Conservation (phyloP, 2,329 filamentous ascomycete genomes). For the Sporothrix mexicana region DNA sequence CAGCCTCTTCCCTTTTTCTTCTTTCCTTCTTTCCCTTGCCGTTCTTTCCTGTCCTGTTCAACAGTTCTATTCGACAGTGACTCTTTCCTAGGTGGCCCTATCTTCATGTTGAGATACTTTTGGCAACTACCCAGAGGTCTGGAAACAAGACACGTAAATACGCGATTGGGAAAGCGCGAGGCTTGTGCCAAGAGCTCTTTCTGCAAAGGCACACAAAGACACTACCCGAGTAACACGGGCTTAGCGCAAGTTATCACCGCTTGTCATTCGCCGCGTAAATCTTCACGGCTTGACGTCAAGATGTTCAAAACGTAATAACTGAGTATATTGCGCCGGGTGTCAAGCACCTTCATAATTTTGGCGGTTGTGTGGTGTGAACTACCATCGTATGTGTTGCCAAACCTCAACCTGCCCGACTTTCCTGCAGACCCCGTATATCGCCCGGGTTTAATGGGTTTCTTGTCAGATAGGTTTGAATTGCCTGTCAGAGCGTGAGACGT, state of each 20-base stretch:
- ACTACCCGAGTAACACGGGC: background rate
- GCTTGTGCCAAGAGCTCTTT: background rate
- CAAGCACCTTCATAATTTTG: background rate
- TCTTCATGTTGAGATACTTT: too few relatives aligned
- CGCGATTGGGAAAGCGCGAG: background rate
- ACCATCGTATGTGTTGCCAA: too few relatives aligned
- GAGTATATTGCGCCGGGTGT: too few relatives aligned
- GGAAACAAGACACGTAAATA: slow-evolving; percentile 11
- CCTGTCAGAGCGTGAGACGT: slow-evolving; percentile 2
- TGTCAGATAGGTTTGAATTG: background rate
- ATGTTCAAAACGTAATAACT: background rate
- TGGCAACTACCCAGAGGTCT: background rate
- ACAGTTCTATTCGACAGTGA: background rate
- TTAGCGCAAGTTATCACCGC: slow-evolving; percentile 22
- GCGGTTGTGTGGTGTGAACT: background rate
- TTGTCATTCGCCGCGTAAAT: too few relatives aligned
- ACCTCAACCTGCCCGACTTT: too few relatives aligned
- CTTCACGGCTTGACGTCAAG: background rate
- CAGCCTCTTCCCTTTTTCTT: background rate
- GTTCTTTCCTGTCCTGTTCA: too few relatives aligned
- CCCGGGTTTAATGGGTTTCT: too few relatives aligned
- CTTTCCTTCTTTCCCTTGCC: too few relatives aligned
- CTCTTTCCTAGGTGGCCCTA: background rate
- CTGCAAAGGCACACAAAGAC: too few relatives aligned
- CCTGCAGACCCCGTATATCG: background rate